These are phyloP conservation scores for Chaetomiaceae sp. DNA, from an alignment of 2,329 filamentous ascomycete species.

Conservation along the genomic window DNA sequence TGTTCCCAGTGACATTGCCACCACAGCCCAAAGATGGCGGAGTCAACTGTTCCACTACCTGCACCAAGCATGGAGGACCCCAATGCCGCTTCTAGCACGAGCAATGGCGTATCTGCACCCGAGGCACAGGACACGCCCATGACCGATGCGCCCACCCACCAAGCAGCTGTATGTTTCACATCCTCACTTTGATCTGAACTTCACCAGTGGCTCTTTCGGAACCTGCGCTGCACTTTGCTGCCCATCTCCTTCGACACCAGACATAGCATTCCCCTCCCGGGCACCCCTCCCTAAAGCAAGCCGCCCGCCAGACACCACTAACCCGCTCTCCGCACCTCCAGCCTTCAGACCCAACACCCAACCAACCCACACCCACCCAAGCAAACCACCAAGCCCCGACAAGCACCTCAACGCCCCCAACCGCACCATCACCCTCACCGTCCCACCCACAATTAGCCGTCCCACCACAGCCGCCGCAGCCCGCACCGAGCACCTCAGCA, in stretches of 20 bases:
- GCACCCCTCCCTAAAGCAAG: not conserved
- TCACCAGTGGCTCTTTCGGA: not conserved
- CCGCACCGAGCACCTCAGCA: constrained; percentile 2
- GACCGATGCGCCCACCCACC: constrained; percentile 13
- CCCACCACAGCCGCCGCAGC: constrained; percentile 10
- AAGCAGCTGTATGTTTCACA: constrained; percentile 4
- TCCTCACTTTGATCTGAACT: not conserved
- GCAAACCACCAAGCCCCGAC: not conserved
- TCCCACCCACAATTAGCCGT: constrained; percentile 9
- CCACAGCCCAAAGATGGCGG: constrained; percentile 5
- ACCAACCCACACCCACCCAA: constrained; percentile 1
- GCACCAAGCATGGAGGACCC: not conserved
- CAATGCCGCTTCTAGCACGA: not conserved
- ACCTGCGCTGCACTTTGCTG: not conserved
- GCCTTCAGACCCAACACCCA: not conserved
- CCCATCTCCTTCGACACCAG: not conserved
- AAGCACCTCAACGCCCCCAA: not conserved
- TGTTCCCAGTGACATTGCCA: not conserved
- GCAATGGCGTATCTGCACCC: not conserved
- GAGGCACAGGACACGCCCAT: constrained; percentile 9
- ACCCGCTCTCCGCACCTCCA: not conserved
- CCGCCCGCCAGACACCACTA: not conserved
- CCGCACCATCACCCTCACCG: constrained; percentile 5
- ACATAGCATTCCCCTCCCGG: too few species aligned
- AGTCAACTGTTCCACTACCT: not conserved